Base-by-base conservation (phyloP, 2,329 filamentous ascomycete species). In the Ophiocordyceps australis region DNA sequence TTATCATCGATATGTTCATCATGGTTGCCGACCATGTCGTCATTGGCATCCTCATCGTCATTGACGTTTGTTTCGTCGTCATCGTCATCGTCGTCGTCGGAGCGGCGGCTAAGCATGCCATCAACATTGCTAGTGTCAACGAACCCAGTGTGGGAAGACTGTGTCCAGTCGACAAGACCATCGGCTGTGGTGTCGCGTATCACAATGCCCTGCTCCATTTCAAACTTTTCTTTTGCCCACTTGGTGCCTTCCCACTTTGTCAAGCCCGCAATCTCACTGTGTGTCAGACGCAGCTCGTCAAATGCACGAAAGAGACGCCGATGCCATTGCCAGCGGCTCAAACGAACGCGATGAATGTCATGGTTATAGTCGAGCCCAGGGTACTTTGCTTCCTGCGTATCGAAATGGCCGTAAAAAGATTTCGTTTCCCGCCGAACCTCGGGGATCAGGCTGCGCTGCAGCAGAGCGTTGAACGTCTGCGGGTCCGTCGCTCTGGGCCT, bases 191-290 rank as follows among this genome's bases (percentile, higher is more conserved):
- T 82, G 42, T 86, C 79, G 24, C 55, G 50, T 33, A 86, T 81
- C 17, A 51, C 52, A 30, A 77, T 62, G 18, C 71, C 71, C 40
- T 82, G 74, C 41, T 85, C 78, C 30, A 64, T 62, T 55, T 86
- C 78, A 42, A 73, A 86, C 28, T 77, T 67, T 43, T 83, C 75
- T 43, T 82, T 74, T 32, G 79, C 79, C 78, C 78, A 85, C 33
- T 74, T 71, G 8, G 78, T 85, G 30, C 78, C 78, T 53, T 85
- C 78, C 78, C 78, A 86, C 41, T 78, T 74, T 30, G 78, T 83
- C 43, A 85, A 57, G 25, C 59, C 57, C 28, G 68, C 60, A 37
- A 86, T 80, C 45, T 86, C 78, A 38, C 58, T 54, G 30, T 66
- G 54, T 7, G 78, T 86, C 20, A 85, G 57, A 22, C 61, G 62